Percentiles rank a stretch among this genome's conserved stretches.
Conservation (phyloP, 164 flowering plant species). For the Vitis riparia region DNA sequence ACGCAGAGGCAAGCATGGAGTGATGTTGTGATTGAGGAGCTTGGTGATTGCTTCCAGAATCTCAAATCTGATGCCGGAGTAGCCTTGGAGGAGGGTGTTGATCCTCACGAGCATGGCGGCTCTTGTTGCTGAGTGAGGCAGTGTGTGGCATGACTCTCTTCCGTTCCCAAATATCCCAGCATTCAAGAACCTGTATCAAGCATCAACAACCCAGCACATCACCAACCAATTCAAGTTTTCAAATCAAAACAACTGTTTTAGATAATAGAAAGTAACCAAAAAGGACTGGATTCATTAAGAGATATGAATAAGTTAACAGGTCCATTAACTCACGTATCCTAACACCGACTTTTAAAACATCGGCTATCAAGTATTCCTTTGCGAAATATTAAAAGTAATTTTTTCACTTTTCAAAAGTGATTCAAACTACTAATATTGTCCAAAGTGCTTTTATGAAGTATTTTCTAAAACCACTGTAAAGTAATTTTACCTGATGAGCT, state of each 20-base stretch:
- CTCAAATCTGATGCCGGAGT: conserved; percentile 13
- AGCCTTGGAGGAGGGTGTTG: conserved; percentile 15
- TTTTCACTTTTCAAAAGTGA: too few species aligned
- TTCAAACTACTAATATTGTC: too few species aligned
- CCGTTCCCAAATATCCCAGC: conserved; percentile 5
- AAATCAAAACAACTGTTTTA: too few species aligned
- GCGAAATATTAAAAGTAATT: too few species aligned
- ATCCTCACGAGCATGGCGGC: conserved; percentile 12
- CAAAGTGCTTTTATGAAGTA: not conserved
- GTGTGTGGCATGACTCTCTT: conserved; percentile 6
- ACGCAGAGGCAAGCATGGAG: conserved; percentile 12
- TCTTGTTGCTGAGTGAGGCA: conserved; percentile 4
- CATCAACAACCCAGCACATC: too few species aligned
- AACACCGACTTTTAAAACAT: too few species aligned
- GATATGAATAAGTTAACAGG: too few species aligned
- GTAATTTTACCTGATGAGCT: conserved; percentile 29
- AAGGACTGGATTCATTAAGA: too few species aligned
- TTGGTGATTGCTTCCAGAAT: conserved; percentile 10
- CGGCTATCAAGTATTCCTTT: too few species aligned
- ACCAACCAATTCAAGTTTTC: too few species aligned
- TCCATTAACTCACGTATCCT: too few species aligned
- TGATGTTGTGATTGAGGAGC: conserved; percentile 8
- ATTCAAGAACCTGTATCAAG: not conserved
- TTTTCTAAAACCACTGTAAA: not conserved
- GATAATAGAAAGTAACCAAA: too few species aligned